phyloP scores from a whole-genome alignment of 1,284 basidiomycete genomes.

The Pseudozyma flocculosa region DNA sequence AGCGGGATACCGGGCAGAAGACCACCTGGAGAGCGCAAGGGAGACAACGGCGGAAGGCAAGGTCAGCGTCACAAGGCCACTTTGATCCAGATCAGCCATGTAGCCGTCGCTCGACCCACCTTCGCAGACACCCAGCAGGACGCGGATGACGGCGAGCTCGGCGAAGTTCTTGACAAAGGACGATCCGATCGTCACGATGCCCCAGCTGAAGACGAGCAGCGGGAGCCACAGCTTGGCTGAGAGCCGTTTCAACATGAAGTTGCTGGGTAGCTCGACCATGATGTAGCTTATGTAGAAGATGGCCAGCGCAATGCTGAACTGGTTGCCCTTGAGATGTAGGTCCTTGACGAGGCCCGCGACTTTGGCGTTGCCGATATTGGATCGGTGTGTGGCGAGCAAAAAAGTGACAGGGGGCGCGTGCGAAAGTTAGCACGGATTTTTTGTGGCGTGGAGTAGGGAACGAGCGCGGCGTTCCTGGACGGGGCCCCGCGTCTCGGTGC shows the following conservation, averaged over 20 bases:
- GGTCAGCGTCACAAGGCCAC: not conserved
- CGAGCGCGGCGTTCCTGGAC: no score
- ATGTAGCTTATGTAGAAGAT: slow-evolving; percentile 45
- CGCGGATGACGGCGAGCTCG: slow-evolving; percentile 65
- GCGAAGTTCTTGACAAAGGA: slow-evolving; percentile 65
- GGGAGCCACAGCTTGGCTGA: slow-evolving; percentile 60
- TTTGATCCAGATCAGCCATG: slow-evolving; percentile 59
- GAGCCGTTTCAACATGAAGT: slow-evolving; percentile 52
- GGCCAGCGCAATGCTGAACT: slow-evolving; percentile 29
- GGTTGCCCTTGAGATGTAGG: slow-evolving; percentile 26
- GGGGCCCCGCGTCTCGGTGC: no score
- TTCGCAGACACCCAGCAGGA: slow-evolving; percentile 59
- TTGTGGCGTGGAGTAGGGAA: no score
- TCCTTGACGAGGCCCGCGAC: slow-evolving; percentile 31
- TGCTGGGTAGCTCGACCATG: slow-evolving; percentile 50
- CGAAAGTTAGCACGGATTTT: no score
- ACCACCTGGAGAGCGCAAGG: not conserved
- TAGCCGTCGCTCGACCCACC: slow-evolving; percentile 60
- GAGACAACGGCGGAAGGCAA: not conserved
- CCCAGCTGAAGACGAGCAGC: slow-evolving; percentile 66
- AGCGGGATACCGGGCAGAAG: slow-evolving; percentile 11
- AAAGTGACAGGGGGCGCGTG: no score
- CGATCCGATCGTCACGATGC: slow-evolving; percentile 65
- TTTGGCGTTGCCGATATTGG: slow-evolving; percentile 44
- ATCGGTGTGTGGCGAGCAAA: no score